These are phyloP conservation scores for Cystobasidiopsis lactophilus DNA, from an alignment of 768 basidiomycete genomes.

Conservation along the genomic window DNA sequence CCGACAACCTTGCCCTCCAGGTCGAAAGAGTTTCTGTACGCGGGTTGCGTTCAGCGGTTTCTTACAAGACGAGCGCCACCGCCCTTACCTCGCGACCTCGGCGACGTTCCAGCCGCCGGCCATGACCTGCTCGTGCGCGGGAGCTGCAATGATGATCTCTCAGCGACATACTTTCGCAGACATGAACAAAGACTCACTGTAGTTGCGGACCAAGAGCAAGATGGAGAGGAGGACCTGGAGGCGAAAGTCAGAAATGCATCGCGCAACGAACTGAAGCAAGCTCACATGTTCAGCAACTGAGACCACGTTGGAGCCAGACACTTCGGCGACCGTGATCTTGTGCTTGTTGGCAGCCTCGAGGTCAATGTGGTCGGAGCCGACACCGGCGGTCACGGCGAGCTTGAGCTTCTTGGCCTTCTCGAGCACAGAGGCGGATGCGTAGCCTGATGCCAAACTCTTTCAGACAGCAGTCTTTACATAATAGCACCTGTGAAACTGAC, in stretches of 20 bases:
- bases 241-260: neutral
- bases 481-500: neutral
- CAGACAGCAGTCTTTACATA: neutral
- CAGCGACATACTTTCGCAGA: slow-evolving; percentile 19
- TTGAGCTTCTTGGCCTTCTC: slow-evolving; percentile 65
- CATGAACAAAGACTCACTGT: slow-evolving; percentile 16
- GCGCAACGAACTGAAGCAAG: neutral
- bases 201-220: slow-evolving; percentile 74
- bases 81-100: slow-evolving; percentile 29
- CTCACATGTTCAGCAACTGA: slow-evolving; percentile 77
- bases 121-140: slow-evolving; percentile 65
- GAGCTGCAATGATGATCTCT: slow-evolving; percentile 32
- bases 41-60: slow-evolving; percentile 17
- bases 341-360: slow-evolving; percentile 39
- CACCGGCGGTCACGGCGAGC: slow-evolving; percentile 71
- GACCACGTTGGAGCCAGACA: slow-evolving; percentile 72
- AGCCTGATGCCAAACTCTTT: slow-evolving; percentile 6
- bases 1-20: slow-evolving; percentile 79
- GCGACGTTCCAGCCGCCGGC: slow-evolving; percentile 73
- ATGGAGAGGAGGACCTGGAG: slow-evolving; percentile 43
- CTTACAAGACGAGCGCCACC: too few relatives aligned
- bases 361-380: slow-evolving; percentile 62
- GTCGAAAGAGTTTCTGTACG: slow-evolving; percentile 68
- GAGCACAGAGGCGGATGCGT: slow-evolving; percentile 18
- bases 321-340: slow-evolving; percentile 55